Conservation (phyloP, 2,329 filamentous ascomycete species). For the Neonectria hederae region DNA sequence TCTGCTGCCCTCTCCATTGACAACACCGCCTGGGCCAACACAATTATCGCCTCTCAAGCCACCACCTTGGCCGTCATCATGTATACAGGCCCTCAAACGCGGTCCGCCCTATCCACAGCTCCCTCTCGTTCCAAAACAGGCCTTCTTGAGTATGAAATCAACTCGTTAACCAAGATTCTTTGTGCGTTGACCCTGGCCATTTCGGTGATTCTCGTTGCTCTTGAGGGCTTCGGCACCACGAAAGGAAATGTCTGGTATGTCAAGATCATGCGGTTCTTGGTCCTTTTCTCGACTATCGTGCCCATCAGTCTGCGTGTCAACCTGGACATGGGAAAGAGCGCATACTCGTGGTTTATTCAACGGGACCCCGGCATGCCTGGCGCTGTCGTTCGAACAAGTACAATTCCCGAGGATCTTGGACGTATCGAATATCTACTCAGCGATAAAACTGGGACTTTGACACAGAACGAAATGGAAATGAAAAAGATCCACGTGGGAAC, state of each 20-base stretch:
- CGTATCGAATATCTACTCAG: slow-evolving; percentile 95
- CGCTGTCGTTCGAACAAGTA: slow-evolving; percentile 94
- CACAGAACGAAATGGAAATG: slow-evolving; percentile 98
- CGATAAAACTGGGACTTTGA: slow-evolving; percentile 98
- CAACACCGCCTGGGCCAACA: slow-evolving; percentile 99
- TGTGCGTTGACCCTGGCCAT: slow-evolving; percentile 87
- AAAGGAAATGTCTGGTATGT: slow-evolving; percentile 85
- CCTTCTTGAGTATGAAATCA: slow-evolving; percentile 94
- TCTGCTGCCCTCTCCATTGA: slow-evolving; percentile 87
- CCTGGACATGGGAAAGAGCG: slow-evolving; percentile 94
- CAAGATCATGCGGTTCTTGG: slow-evolving; percentile 97
- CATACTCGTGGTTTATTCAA: slow-evolving; percentile 96
- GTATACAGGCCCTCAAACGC: slow-evolving; percentile 93
- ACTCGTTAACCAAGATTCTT: slow-evolving; percentile 94
- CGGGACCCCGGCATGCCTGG: slow-evolving; percentile 88
- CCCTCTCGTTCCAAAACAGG: slow-evolving; percentile 94
- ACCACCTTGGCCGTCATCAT: slow-evolving; percentile 89
- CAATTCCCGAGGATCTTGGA: slow-evolving; percentile 95
- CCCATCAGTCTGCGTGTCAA: slow-evolving; percentile 97
- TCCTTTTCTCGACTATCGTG: slow-evolving; percentile 98
- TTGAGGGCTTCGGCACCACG: slow-evolving; percentile 80
- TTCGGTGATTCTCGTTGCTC: slow-evolving; percentile 86
- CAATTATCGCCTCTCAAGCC: slow-evolving; percentile 92
- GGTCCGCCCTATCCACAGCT: slow-evolving; percentile 91
- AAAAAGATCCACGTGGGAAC: slow-evolving; percentile 99